Percentiles rank a stretch among this genome's conserved stretches.
Evolutionary conservation across 495 filamentous ascomycete species (phyloP).

Genomic region (Chaetomium tenue): DNA sequence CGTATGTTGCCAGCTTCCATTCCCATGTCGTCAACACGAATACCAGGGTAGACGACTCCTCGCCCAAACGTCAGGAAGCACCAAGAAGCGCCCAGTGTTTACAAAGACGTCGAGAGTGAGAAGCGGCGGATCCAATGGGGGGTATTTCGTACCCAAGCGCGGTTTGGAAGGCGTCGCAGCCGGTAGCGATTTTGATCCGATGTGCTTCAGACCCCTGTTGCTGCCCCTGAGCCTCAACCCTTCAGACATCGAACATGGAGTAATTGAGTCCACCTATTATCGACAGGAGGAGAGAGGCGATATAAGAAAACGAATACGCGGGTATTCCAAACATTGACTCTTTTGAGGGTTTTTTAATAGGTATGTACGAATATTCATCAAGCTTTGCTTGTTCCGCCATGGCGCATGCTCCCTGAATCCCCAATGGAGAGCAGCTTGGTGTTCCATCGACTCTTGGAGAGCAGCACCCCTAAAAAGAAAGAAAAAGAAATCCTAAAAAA

Average conservation of each 20-base stretch:
- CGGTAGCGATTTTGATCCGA: background rate
- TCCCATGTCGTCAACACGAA: background rate
- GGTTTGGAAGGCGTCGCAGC: conserved; percentile 16
- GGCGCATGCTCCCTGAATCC: too few relatives aligned
- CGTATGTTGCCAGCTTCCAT: background rate
- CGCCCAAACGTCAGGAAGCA: background rate
- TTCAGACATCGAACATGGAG: background rate
- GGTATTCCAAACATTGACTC: too few relatives aligned
- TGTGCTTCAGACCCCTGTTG: conserved; percentile 14
- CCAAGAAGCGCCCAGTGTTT: conserved; percentile 1
- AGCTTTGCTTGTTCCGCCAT: too few relatives aligned
- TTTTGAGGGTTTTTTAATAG: too few relatives aligned
- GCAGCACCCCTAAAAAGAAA: too few relatives aligned
- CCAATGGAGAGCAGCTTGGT: too few relatives aligned
- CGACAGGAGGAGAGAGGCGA: background rate
- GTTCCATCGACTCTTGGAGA: too few relatives aligned
- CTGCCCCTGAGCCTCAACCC: background rate
- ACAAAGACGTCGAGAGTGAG: background rate
- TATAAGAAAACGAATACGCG: background rate
- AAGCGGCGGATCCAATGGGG: conserved; percentile 5
- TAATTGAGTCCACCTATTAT: conserved; percentile 2
- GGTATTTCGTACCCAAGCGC: background rate
- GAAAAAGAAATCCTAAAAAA: too few relatives aligned
- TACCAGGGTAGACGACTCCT: background rate
- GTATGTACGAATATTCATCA: too few relatives aligned